phyloP scores from a whole-genome alignment of 129 eudicot genomes.

The Chrysanthemum lavandulifolium region DNA sequence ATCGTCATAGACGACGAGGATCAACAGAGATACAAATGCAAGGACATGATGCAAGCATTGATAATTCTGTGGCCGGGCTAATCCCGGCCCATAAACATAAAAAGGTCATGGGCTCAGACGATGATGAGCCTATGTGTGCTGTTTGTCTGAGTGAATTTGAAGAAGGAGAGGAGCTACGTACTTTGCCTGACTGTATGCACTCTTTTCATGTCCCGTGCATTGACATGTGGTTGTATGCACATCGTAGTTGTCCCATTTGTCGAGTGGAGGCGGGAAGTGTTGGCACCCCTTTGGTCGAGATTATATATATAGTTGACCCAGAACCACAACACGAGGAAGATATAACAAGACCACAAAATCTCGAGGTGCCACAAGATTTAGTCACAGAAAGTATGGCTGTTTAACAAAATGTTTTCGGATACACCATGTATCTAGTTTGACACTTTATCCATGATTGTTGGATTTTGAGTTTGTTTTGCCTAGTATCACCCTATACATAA shows the following conservation, averaged over 20 bases:
- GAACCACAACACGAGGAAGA: conserved; percentile 23
- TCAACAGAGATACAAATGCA: neutral
- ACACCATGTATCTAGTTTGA: conserved; percentile 13
- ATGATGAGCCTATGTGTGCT: conserved; percentile 34
- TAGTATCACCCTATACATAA: neutral
- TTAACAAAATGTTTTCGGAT: conserved; percentile 4
- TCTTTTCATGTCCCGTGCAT: conserved; percentile 48
- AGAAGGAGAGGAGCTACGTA: conserved; percentile 48
- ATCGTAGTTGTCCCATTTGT: conserved; percentile 48
- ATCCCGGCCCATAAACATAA: conserved; percentile 38
- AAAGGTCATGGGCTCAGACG: conserved; percentile 24
- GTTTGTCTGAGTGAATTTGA: conserved; percentile 48
- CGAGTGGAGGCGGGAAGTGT: conserved; percentile 29
- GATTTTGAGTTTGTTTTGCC: conserved; percentile 2
- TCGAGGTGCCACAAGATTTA: conserved; percentile 15
- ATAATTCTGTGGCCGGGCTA: conserved; percentile 24
- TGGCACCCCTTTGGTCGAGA: conserved; percentile 20
- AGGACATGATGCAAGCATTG: conserved; percentile 20
- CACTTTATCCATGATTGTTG: neutral
- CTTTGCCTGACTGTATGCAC: conserved; percentile 49
- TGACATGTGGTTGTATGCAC: conserved; percentile 53
- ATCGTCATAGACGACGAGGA: neutral
- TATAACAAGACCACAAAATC: conserved; percentile 16
- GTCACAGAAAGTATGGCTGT: conserved; percentile 21
- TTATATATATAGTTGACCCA: conserved; percentile 23